Conservation (phyloP, 2,329 filamentous ascomycete species). For the Neonectria sp. region DNA sequence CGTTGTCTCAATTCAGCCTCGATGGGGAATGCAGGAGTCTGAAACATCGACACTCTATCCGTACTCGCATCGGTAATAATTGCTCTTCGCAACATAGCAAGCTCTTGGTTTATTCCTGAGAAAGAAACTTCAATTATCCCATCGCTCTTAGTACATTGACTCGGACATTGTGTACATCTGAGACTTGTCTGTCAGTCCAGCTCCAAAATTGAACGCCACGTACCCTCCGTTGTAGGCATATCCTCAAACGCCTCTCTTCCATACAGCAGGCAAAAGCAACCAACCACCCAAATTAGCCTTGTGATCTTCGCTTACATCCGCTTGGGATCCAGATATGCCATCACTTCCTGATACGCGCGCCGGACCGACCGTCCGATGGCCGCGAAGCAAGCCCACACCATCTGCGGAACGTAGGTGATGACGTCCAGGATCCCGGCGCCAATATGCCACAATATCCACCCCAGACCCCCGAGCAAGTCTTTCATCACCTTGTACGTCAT, state of each 20-base stretch:
- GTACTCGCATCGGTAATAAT: too few relatives aligned
- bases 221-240: not conserved
- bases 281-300: too few relatives aligned
- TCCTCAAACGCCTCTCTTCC: not conserved
- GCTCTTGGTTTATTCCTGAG: too few relatives aligned
- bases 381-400: slow-evolving; percentile 51
- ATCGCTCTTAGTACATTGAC: not conserved
- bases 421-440: slow-evolving; percentile 47
- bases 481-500: slow-evolving; percentile 48
- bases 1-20: too few relatives aligned
- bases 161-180: not conserved
- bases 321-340: slow-evolving; percentile 57
- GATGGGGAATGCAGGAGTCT: too few relatives aligned
- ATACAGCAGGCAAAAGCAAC: not conserved
- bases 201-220: not conserved
- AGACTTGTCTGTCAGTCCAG: not conserved
- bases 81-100: too few relatives aligned
- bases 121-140: too few relatives aligned
- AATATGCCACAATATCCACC: slow-evolving; percentile 47
- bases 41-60: too few relatives aligned
- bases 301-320: slow-evolving; percentile 29
- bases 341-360: slow-evolving; percentile 53
- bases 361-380: slow-evolving; percentile 50
- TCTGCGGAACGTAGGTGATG: slow-evolving; percentile 52
- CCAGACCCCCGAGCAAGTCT: slow-evolving; percentile 50